phyloP scores from a whole-genome alignment of 225 moss, liverwort and hornwort species.

The Antitrichia curtipendula region DNA sequence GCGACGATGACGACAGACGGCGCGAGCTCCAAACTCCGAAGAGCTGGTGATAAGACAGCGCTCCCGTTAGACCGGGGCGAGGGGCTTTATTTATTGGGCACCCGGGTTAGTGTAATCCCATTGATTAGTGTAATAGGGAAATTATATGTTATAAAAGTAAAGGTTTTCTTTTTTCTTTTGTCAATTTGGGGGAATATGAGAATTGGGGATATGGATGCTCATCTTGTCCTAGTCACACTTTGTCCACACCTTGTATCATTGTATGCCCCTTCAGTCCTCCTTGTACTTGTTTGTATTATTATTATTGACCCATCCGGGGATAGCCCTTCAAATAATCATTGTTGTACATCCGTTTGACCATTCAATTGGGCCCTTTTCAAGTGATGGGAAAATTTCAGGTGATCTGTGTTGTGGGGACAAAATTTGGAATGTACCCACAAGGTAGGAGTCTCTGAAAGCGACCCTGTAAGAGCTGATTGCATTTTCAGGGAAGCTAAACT shows the following conservation, averaged over 20 bases:
- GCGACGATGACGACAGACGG: neutral
- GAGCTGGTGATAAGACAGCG: neutral
- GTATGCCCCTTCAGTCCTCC: neutral
- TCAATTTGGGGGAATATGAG: neutral
- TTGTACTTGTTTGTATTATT: neutral
- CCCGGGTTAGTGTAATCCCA: no score
- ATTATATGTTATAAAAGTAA: neutral
- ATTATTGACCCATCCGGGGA: neutral
- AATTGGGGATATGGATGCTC: conserved; percentile 16
- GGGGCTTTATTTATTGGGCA: neutral
- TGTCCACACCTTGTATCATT: neutral
- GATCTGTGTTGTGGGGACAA: neutral
- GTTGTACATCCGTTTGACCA: neutral
- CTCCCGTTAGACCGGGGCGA: neutral
- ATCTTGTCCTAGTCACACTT: conserved; percentile 7
- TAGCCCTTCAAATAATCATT: neutral
- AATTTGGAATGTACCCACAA: neutral
- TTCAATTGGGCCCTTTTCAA: neutral
- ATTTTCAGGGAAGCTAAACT: no score
- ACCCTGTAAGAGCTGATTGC: no score
- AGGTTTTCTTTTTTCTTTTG: neutral
- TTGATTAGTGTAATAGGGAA: neutral
- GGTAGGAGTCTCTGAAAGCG: no score
- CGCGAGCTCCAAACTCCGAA: neutral
- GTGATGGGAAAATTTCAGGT: neutral